Base-by-base conservation (phyloP, 352 stramenopile species). In the Phytopythium montanum region DNA sequence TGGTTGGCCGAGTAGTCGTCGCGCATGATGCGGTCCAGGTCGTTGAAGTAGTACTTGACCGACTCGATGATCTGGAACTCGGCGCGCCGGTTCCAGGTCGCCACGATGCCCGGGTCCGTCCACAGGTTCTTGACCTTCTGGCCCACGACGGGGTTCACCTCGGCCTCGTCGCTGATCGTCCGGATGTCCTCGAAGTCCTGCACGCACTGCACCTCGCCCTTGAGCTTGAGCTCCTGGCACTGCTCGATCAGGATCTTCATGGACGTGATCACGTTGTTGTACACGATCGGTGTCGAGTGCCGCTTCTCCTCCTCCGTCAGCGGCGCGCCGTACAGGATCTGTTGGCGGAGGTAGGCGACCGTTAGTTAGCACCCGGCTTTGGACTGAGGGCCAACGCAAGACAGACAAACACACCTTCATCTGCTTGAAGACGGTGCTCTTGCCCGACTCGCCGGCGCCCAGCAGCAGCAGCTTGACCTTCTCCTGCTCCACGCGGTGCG, bases 41-140 rank as follows among this genome's bases (percentile, higher is more conserved):
- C 87, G 61, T 97, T 95, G 73, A 99, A 98, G 73, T 98, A 99
- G 68, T 97, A 98, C 69, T 98, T 97, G 60, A 98, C 90, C 46
- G 94, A 98, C 65, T 98, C 96, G 64, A 98, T 92, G 68, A 98
- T 97, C 82, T 99, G 95, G 69, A 97, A 98, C 60, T 97, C 79
- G 21, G 86, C 76, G 65, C 95, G 83, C 57, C 96, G 95, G 61
- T 81, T 91, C 92, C 92, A 98, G 14, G 87, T 94, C 60, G 77
- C 74, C 42, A 96, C 73, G 29, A 98, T 89, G 46, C 89, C 93
- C 1, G 89, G 86, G 74, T 98, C 94, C 7, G 54, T 66, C 92
- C 95, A 99, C n/a, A 98, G 65, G 52, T 89, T 94, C 72, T 98
- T 98, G 63, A 98, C 90, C 56, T 96, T 96, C 52, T 86, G 73